phyloP scores from a whole-genome alignment of 352 stramenopile species.

The Pythium insidiosum region DNA sequence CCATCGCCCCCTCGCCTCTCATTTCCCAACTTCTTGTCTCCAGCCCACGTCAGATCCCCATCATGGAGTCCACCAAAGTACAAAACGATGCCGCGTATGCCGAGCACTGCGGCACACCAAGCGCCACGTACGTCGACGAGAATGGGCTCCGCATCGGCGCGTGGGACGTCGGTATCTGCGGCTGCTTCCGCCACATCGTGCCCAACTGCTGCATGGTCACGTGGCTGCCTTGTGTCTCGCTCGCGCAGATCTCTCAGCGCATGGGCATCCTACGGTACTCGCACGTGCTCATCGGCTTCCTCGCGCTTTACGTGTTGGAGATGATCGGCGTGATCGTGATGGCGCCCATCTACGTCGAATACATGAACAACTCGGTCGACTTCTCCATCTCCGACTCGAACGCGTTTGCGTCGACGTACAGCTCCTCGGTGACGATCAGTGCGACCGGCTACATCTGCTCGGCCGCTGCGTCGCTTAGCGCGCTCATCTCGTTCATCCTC shows the following conservation, averaged over 20 bases:
- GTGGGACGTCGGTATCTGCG: slow-evolving; percentile 18
- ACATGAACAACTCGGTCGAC: background rate
- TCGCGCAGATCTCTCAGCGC: slow-evolving; percentile 16
- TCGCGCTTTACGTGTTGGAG: slow-evolving; percentile 2
- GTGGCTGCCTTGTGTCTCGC: slow-evolving; percentile 17
- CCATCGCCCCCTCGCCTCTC: no score
- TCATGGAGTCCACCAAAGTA: no score
- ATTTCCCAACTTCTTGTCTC: no score
- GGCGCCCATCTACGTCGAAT: background rate
- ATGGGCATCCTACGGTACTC: slow-evolving; percentile 11
- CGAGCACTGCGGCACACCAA: no score
- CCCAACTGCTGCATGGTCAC: slow-evolving; percentile 25
- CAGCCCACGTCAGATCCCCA: no score
- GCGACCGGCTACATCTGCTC: no score
- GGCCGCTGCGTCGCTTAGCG: no score
- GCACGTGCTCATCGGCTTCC: slow-evolving; percentile 9
- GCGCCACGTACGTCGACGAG: background rate
- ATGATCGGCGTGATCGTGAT: background rate
- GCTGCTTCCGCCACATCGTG: slow-evolving; percentile 19
- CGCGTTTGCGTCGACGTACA: no score
- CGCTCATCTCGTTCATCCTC: slow-evolving; percentile 1
- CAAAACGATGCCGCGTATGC: no score
- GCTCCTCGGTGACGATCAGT: no score
- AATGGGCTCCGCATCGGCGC: slow-evolving; percentile 9
- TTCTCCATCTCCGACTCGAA: no score